These are phyloP conservation scores for Lumnitzera littorea DNA, from an alignment of 345 rosid genomes.

Conservation along the genomic window DNA sequence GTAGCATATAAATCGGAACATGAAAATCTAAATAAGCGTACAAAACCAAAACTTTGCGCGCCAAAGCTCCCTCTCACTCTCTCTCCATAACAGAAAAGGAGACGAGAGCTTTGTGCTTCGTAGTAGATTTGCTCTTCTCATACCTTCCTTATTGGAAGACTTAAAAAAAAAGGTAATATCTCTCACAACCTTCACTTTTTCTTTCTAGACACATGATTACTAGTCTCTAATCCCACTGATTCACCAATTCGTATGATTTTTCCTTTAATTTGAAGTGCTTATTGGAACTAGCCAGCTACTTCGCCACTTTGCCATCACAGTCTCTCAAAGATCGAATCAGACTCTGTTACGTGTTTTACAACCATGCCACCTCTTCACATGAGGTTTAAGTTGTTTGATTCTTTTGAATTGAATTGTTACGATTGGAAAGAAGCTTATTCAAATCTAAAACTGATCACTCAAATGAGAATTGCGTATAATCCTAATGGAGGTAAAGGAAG, in stretches of 20 bases:
- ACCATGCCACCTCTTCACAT: slow-evolving; percentile 38
- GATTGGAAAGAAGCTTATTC: neutral
- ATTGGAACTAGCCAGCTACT: slow-evolving; percentile 64
- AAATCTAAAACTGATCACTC: slow-evolving; percentile 10
- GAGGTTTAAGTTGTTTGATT: slow-evolving; percentile 34
- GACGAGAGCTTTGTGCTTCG: slow-evolving; percentile 65
- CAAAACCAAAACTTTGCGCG: no score
- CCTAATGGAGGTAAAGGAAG: slow-evolving; percentile 28
- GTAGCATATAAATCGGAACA: no score
- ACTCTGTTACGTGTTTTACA: slow-evolving; percentile 48
- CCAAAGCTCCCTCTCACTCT: no score
- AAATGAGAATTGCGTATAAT: slow-evolving; percentile 58
- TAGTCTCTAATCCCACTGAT: slow-evolving; percentile 12
- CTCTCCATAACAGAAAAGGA: no score
- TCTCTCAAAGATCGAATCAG: slow-evolving; percentile 52
- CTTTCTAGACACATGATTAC: neutral
- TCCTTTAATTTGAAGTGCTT: slow-evolving; percentile 31
- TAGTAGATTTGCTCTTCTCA: slow-evolving; percentile 62
- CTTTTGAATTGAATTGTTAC: neutral
- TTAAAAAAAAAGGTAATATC: slow-evolving; percentile 60
- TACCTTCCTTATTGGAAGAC: slow-evolving; percentile 47
- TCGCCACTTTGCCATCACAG: slow-evolving; percentile 35
- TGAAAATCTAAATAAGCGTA: no score
- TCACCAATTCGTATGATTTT: neutral
- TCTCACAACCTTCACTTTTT: neutral